Percentiles rank a stretch among this genome's conserved stretches.
Evolutionary conservation across 2,329 filamentous ascomycete genomes (phyloP).

Genomic region (Arthrinium puccinioides): DNA sequence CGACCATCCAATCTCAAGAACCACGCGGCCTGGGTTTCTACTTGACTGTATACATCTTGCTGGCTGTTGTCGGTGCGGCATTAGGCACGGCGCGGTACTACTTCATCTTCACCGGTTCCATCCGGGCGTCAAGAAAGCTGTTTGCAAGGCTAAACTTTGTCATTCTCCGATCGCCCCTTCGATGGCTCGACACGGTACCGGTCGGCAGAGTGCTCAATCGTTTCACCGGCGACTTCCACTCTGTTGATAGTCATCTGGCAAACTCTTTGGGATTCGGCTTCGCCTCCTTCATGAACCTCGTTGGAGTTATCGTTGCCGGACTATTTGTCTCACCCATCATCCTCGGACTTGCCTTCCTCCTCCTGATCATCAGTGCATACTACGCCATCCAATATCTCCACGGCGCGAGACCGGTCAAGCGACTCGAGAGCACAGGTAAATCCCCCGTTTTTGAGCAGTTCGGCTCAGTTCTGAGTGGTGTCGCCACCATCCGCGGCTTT

Average conservation of each 20-base stretch:
- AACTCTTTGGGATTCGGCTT: conserved; percentile 55
- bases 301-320: conserved; percentile 60
- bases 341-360: conserved; percentile 50
- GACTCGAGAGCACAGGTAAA: conserved; percentile 69
- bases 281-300: conserved; percentile 52
- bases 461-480: conserved; percentile 62
- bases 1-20: conserved; percentile 16
- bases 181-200: conserved; percentile 76
- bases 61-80: conserved; percentile 50
- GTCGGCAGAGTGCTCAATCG: conserved; percentile 71
- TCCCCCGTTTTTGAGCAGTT: conserved; percentile 78
- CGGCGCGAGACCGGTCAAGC: conserved; percentile 68
- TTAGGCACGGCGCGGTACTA: conserved; percentile 57
- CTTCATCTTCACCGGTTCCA: conserved; percentile 56
- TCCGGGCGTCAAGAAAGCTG: conserved; percentile 60
- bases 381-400: conserved; percentile 57
- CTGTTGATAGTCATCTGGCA: conserved; percentile 61
- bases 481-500: conserved; percentile 70
- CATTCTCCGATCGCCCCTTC: conserved; percentile 64
- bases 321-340: conserved; percentile 62
- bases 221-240: conserved; percentile 70
- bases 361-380: conserved; percentile 51
- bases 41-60: conserved; percentile 56
- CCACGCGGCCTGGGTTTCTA: conserved; percentile 50
- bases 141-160: conserved; percentile 61